Conservation (phyloP, 2,329 filamentous ascomycete species). For the Aaosphaeria arxii region DNA sequence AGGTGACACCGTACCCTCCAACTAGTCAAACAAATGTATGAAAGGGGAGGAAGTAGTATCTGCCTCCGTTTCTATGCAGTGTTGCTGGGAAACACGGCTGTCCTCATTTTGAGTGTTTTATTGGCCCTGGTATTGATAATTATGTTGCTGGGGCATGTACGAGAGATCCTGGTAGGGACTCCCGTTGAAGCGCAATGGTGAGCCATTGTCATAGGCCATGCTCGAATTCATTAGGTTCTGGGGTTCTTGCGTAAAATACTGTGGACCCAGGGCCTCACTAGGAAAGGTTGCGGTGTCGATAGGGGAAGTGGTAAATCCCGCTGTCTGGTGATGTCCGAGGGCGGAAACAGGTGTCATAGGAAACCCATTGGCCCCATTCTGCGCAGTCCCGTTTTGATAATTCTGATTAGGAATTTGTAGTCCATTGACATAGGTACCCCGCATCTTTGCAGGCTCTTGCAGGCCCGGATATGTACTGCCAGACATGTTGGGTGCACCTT, state of each 20-base stretch:
- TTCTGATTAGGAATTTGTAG: conserved; percentile 25
- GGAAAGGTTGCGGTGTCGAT: conserved; percentile 31
- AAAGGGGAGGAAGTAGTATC: too few relatives aligned
- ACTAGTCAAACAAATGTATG: too few relatives aligned
- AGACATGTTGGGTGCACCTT: conserved; percentile 14
- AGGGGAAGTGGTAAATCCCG: conserved; percentile 36
- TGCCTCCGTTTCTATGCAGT: too few relatives aligned
- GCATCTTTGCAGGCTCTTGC: conserved; percentile 25
- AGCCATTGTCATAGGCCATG: conserved; percentile 24
- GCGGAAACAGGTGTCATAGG: conserved; percentile 27
- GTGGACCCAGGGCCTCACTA: conserved; percentile 15
- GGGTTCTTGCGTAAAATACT: conserved; percentile 30
- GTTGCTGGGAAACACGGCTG: too few relatives aligned
- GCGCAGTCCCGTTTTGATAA: conserved; percentile 16
- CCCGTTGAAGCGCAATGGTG: conserved; percentile 26
- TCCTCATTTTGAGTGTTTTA: not conserved
- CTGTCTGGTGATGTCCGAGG: conserved; percentile 20
- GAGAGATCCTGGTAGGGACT: conserved; percentile 30
- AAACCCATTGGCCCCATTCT: conserved; percentile 19
- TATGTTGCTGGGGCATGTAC: conserved; percentile 27
- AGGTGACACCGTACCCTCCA: too few relatives aligned
- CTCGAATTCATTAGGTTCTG: conserved; percentile 20
- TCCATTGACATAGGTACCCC: conserved; percentile 26
- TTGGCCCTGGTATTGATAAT: conserved; percentile 22
- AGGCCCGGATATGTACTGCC: conserved; percentile 35